Evolutionary conservation across 2,329 filamentous ascomycete genomes (phyloP).

Genomic region (Geosmithia putterillii): DNA sequence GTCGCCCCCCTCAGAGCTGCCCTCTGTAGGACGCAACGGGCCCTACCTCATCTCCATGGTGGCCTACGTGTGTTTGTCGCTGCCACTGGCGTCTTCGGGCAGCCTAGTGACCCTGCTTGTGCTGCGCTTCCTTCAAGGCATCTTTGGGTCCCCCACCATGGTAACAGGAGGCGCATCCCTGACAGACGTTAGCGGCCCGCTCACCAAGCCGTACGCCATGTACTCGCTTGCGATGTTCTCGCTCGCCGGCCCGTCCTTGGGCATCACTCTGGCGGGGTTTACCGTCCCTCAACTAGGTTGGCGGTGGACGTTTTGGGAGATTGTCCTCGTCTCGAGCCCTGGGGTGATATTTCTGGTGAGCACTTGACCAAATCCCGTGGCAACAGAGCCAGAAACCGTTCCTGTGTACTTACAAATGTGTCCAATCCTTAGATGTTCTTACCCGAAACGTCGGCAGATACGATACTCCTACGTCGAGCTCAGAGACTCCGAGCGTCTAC

Average conservation of each 20-base stretch:
- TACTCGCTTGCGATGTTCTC: slow-evolving; percentile 25
- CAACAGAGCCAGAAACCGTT: no score
- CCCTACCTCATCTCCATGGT: slow-evolving; percentile 44
- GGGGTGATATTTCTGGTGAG: slow-evolving; percentile 29
- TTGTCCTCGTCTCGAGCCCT: slow-evolving; percentile 17
- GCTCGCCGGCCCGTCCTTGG: slow-evolving; percentile 19
- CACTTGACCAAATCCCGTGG: no score
- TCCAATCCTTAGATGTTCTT: no score
- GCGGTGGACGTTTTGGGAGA: slow-evolving; percentile 31
- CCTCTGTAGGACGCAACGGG: slow-evolving; percentile 42
- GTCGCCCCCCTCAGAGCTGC: slow-evolving; percentile 46
- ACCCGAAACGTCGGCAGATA: slow-evolving; percentile 42
- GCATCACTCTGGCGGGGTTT: slow-evolving; percentile 33
- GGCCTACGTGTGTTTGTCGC: slow-evolving; percentile 41
- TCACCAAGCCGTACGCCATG: slow-evolving; percentile 27
- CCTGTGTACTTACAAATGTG: no score
- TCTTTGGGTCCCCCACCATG: slow-evolving; percentile 20
- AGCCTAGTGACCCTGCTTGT: slow-evolving; percentile 42
- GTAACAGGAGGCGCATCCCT: slow-evolving; percentile 14
- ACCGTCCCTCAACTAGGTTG: slow-evolving; percentile 27
- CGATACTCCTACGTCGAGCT: slow-evolving; percentile 42
- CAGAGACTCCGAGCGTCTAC: slow-evolving; percentile 39
- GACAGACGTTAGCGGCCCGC: slow-evolving; percentile 16
- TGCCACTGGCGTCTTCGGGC: slow-evolving; percentile 38
- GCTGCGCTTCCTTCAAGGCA: slow-evolving; percentile 37